Base-by-base conservation (phyloP, 2,329 filamentous ascomycete species). In the Nothomitra cinnamomea region DNA sequence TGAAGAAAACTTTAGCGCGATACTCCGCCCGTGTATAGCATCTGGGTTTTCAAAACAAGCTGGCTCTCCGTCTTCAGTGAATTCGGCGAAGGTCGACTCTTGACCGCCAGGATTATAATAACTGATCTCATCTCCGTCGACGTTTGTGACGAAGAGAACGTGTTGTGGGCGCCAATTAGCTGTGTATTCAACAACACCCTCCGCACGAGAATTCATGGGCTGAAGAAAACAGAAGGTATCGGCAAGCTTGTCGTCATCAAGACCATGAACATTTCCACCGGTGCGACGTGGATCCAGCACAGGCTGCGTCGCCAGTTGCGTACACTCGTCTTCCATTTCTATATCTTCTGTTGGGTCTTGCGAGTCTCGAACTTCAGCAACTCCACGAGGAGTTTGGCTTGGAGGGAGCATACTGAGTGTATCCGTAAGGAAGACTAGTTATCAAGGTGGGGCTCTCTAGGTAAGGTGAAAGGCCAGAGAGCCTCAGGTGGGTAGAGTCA, bases 221-320 rank as follows among this genome's bases (percentile, higher is more conserved):
- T 94, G 82, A 25, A 96, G 76, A 55, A 95, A 80, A 68, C 88
- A 94, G 58, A 95, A 79, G 60, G 95, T 87, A 67, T 95, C 89
- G 57, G 86, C 79, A 51, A 92, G 78, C 65, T 95, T 89, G 58
- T 85, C 78, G 60, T 89, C 83, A 53, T 78, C 83, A 57, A 95
- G 80, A 54, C 86, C 87, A 41, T 87, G 92, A 64, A 87, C 85
- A 66, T 87, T 84, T 64, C 83, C 76, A 54, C 87, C 87, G 57
- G 85, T 66, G 53, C 87, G 81, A 57, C 87, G 79, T 41, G 87
- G 87, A 65, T 95, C 88, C 58, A 88, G 71, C 61, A 85, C 79
- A 64, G 80, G 81, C 65, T 94, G 88, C 15, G 88, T 94, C 54
- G 83, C 81, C 56, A 71, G 73, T 58, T 79, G 77, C 8, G 77